These are phyloP conservation scores for Chrysosporium keratinophilum DNA, from an alignment of 2,329 filamentous ascomycete genomes.

Conservation along the genomic window DNA sequence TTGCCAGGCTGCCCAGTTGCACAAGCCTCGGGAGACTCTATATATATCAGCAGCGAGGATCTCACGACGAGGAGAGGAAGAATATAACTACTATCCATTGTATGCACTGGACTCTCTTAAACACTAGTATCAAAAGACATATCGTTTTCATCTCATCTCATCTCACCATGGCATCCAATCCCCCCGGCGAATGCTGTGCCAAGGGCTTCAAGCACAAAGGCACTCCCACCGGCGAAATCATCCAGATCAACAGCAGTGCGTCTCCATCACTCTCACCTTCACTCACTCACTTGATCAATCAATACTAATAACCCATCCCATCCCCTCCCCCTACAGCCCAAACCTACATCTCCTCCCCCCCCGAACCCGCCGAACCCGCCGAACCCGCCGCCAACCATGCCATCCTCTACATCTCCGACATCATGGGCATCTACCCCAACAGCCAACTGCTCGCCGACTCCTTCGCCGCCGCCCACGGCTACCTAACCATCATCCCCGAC, in stretches of 20 bases:
- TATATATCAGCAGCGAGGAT: no score
- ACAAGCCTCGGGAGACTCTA: no score
- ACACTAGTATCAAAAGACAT: no score
- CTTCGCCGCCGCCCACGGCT: slow-evolving; percentile 62
- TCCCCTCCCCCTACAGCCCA: slow-evolving; percentile 39
- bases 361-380: slow-evolving; percentile 40
- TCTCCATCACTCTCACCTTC: background rate
- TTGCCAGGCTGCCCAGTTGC: no score
- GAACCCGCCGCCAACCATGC: slow-evolving; percentile 43
- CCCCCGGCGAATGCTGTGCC: slow-evolving; percentile 40
- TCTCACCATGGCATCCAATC: slow-evolving; percentile 42
- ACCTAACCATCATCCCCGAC: slow-evolving; percentile 59
- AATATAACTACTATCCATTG: no score
- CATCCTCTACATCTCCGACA: slow-evolving; percentile 48
- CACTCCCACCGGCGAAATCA: slow-evolving; percentile 38
- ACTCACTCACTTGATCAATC: background rate
- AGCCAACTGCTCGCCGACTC: slow-evolving; percentile 60
- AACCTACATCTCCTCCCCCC: slow-evolving; percentile 47
- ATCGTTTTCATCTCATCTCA: no score
- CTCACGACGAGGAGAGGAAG: no score
- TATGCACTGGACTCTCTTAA: no score
- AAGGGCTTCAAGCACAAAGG: slow-evolving; percentile 45
- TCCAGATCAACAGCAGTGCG: slow-evolving; percentile 39
- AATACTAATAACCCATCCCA: no score
- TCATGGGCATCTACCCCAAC: slow-evolving; percentile 51